phyloP scores from a whole-genome alignment of 2,329 filamentous ascomycete genomes.

The Epichloe sylvatica region DNA sequence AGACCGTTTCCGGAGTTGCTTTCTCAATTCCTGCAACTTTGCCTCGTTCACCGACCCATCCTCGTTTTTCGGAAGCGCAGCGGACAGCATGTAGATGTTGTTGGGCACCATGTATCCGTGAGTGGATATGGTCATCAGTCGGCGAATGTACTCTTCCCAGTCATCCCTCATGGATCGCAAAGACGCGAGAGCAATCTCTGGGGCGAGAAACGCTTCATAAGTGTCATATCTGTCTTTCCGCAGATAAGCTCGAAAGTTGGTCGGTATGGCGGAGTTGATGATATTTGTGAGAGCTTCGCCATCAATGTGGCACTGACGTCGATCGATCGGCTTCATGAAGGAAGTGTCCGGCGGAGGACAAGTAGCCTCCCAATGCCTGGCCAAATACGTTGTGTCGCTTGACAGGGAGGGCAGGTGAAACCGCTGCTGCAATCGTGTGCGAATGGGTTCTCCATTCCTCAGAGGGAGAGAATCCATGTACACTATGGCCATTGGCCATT shows the following conservation, averaged over 20 bases:
- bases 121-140: conserved; percentile 1
- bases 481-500: conserved; percentile 32
- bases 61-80: background rate
- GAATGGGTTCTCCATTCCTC: conserved; percentile 37
- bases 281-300: background rate
- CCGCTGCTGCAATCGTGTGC: conserved; percentile 32
- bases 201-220: conserved; percentile 4
- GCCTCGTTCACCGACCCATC: conserved; percentile 11
- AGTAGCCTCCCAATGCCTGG: conserved; percentile 30
- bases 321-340: conserved; percentile 24
- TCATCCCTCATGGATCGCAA: background rate
- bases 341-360: conserved; percentile 32
- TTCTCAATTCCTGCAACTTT: conserved; percentile 18
- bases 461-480: conserved; percentile 37
- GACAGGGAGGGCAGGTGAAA: conserved; percentile 26
- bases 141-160: conserved; percentile 3
- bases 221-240: background rate
- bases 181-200: background rate
- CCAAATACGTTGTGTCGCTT: conserved; percentile 24
- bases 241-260: background rate
- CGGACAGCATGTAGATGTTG: conserved; percentile 3
- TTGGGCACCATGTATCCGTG: conserved; percentile 4
- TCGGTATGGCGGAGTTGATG: background rate
- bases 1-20: conserved; percentile 8
- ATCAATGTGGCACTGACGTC: conserved; percentile 18